Conservation (phyloP, 2,329 filamentous ascomycete genomes). For the Penicillium sp. region DNA sequence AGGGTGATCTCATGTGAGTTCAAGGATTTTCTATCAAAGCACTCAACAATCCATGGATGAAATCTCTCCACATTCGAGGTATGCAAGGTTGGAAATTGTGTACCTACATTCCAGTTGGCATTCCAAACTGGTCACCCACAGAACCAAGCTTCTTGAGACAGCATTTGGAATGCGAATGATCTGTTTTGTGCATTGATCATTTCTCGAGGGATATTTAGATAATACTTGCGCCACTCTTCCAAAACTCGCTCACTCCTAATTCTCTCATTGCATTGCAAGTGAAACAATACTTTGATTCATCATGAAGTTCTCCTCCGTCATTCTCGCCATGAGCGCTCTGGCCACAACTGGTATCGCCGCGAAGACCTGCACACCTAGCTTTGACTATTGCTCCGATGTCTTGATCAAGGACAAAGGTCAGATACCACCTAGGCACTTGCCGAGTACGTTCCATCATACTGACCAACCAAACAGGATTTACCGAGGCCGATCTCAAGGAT, state of each 20-base stretch:
- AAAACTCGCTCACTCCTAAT: background rate
- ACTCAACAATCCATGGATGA: no score
- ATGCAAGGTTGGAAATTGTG: constrained; percentile 10
- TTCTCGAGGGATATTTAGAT: background rate
- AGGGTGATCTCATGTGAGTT: background rate
- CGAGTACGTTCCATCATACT: background rate
- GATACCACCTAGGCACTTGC: background rate
- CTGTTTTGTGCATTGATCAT: background rate
- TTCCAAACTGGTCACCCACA: constrained; percentile 1
- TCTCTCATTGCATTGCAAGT: background rate
- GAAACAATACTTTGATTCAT: background rate
- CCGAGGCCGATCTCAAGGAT: constrained; percentile 29
- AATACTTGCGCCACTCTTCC: background rate
- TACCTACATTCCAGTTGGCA: constrained; percentile 13
- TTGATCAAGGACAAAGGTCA: constrained; percentile 33
- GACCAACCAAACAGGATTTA: constrained; percentile 24
- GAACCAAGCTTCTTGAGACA: constrained; percentile 12
- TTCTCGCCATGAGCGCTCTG: constrained; percentile 21
- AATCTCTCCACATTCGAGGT: background rate
- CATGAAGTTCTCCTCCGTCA: constrained; percentile 29
- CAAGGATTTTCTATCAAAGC: background rate
- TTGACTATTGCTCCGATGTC: constrained; percentile 36
- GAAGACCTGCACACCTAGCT: constrained; percentile 38
- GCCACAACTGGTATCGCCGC: constrained; percentile 24
- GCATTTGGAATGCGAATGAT: constrained; percentile 8